phyloP scores from a whole-genome alignment of 2,329 filamentous ascomycete species.

The Colletotrichum ledebouriae region DNA sequence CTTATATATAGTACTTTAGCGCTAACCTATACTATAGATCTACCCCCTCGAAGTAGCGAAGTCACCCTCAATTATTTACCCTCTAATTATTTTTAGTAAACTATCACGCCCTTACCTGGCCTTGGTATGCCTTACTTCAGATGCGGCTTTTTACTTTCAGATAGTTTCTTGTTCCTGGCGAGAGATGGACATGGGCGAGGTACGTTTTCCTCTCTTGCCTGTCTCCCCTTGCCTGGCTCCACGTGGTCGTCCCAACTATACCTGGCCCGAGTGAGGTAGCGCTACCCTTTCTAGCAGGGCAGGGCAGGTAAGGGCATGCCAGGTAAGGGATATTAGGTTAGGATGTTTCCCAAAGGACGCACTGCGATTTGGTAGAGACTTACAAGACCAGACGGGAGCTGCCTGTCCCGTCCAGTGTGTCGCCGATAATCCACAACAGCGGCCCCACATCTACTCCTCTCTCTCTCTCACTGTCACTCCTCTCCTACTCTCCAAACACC shows the following conservation, averaged over 20 bases:
- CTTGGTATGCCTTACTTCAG: constrained; percentile 3
- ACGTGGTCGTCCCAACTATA: not conserved
- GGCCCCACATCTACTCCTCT: constrained; percentile 9
- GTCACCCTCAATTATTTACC: too few relatives aligned
- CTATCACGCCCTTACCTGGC: too few relatives aligned
- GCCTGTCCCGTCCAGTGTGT: not conserved
- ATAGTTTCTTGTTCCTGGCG: not conserved
- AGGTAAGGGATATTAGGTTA: not conserved
- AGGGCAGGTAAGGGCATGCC: constrained; percentile 6
- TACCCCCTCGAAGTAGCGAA: too few relatives aligned
- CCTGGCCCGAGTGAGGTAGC: not conserved
- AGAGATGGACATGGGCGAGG: too few relatives aligned
- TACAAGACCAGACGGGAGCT: constrained; percentile 1
- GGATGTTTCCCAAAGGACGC: not conserved
- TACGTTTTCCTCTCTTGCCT: not conserved
- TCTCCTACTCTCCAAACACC: constrained; percentile 2
- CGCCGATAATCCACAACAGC: constrained; percentile 22
- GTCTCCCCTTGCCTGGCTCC: not conserved
- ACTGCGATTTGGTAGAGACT: not conserved
- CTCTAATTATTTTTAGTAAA: too few relatives aligned
- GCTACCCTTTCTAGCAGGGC: not conserved
- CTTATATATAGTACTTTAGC: too few relatives aligned
- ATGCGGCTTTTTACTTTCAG: constrained; percentile 6
- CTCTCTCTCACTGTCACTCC: not conserved
- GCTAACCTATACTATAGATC: too few relatives aligned